Conservation (phyloP, 495 filamentous ascomycete species). For the Neurospora tetraspora region DNA sequence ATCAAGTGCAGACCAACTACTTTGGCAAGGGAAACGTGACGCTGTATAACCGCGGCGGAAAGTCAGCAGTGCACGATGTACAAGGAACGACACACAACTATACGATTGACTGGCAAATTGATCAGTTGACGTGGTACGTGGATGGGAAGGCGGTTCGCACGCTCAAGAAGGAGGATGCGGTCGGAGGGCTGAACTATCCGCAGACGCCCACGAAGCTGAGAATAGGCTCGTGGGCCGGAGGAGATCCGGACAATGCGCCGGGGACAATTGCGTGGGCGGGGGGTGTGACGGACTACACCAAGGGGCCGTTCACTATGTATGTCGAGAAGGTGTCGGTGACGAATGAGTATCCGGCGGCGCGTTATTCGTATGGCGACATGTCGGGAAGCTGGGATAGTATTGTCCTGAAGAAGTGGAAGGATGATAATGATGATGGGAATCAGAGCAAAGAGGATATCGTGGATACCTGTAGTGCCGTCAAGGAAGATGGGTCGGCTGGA, state of each 20-base stretch:
- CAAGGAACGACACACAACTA: conserved; percentile 67
- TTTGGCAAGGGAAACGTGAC: conserved; percentile 81
- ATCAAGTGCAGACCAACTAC: conserved; percentile 78
- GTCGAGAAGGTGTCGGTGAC: conserved; percentile 58
- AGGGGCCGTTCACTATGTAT: conserved; percentile 74
- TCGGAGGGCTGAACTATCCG: conserved; percentile 59
- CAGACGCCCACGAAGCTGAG: conserved; percentile 79
- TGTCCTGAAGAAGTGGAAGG: conserved; percentile 1
- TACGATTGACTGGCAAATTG: conserved; percentile 69
- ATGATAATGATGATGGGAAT: background rate
- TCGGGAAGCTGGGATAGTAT: conserved; percentile 64
- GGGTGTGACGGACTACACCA: conserved; percentile 59
- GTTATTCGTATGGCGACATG: conserved; percentile 60
- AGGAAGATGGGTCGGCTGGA: background rate
- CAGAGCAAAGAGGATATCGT: background rate
- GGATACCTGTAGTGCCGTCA: background rate
- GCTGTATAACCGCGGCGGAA: conserved; percentile 61
- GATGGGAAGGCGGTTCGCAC: conserved; percentile 60
- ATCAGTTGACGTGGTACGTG: conserved; percentile 66
- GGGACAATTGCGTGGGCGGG: conserved; percentile 84
- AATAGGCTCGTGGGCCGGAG: conserved; percentile 74
- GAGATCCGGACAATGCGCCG: conserved; percentile 53
- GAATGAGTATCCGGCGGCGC: conserved; percentile 58
- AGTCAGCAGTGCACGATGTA: conserved; percentile 45
- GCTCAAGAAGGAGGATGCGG: conserved; percentile 46